Conservation (phyloP, 331 rosid species). For the Telfairia occidentalis region DNA sequence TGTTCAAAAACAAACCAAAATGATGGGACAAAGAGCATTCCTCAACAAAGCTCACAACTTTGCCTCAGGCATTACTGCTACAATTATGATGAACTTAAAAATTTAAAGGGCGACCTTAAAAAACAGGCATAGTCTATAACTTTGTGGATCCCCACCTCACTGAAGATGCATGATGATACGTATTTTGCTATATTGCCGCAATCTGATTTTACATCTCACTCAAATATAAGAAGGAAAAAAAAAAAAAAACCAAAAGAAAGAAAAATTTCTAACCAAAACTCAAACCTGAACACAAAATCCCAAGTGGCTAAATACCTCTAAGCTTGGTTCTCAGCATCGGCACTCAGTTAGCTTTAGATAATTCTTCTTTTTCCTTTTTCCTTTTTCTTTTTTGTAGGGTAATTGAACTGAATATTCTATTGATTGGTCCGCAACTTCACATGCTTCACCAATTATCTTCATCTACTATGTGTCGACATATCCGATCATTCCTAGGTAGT, state of each 20-base stretch:
- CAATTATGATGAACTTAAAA: slow-evolving; percentile 21
- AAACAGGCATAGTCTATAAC: slow-evolving; percentile 19
- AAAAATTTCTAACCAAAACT: slow-evolving; percentile 43
- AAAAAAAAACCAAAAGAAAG: slow-evolving; percentile 33
- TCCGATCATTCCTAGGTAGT: slow-evolving; percentile 56
- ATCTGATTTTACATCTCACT: slow-evolving; percentile 94
- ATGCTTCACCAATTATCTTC: slow-evolving; percentile 54
- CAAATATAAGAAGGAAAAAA: slow-evolving; percentile 39
- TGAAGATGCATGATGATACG: slow-evolving; percentile 83
- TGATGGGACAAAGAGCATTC: slow-evolving; percentile 38
- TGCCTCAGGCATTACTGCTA: slow-evolving; percentile 38
- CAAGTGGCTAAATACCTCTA: slow-evolving; percentile 59
- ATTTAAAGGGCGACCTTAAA: slow-evolving; percentile 9
- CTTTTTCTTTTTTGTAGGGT: slow-evolving; percentile 37
- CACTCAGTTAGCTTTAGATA: slow-evolving; percentile 70
- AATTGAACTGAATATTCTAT: slow-evolving; percentile 30
- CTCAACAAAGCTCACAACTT: slow-evolving; percentile 53
- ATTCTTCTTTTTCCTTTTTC: slow-evolving; percentile 25
- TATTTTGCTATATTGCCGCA: slow-evolving; percentile 83
- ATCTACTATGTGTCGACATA: slow-evolving; percentile 52
- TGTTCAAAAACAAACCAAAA: slow-evolving; percentile 44
- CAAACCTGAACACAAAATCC: slow-evolving; percentile 60
- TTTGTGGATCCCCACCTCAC: slow-evolving; percentile 55
- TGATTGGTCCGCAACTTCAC: slow-evolving; percentile 44
- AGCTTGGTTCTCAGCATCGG: slow-evolving; percentile 55